Conservation (phyloP, 2,329 filamentous ascomycete genomes). For the Lasiodiplodia gonubiensis region DNA sequence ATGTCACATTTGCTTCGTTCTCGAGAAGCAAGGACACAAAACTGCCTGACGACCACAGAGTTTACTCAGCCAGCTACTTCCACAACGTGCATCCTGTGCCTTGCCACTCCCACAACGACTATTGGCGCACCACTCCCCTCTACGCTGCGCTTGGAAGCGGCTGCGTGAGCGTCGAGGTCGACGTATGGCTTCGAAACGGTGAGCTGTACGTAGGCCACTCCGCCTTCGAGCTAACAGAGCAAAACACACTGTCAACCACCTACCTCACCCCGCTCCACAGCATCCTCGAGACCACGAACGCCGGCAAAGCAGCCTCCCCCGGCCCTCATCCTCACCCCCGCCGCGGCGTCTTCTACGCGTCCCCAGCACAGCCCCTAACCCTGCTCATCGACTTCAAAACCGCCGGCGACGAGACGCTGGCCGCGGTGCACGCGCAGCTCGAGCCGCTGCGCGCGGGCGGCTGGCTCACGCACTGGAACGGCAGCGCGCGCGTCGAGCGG, state of each 20-base stretch:
- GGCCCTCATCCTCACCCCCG: slow-evolving; percentile 33
- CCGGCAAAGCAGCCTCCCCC: slow-evolving; percentile 51
- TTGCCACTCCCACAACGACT: slow-evolving; percentile 66
- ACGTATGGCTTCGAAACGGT: slow-evolving; percentile 59
- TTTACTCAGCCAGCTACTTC: background rate
- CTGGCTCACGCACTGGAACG: slow-evolving; percentile 60
- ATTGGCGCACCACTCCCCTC: slow-evolving; percentile 61
- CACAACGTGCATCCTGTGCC: slow-evolving; percentile 53
- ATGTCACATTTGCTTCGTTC: background rate
- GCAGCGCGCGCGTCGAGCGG: slow-evolving; percentile 45
- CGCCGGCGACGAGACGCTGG: slow-evolving; percentile 43
- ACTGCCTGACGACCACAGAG: background rate
- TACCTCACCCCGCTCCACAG: slow-evolving; percentile 60
- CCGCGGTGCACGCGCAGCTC: slow-evolving; percentile 48
- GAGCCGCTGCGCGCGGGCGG: slow-evolving; percentile 54
- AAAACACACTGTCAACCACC: slow-evolving; percentile 56
- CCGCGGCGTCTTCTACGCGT: slow-evolving; percentile 58
- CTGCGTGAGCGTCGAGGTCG: slow-evolving; percentile 63
- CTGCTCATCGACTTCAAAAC: slow-evolving; percentile 60
- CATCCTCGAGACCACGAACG: slow-evolving; percentile 53
- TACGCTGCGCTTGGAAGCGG: slow-evolving; percentile 61
- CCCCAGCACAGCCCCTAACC: slow-evolving; percentile 56
- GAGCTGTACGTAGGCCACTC: slow-evolving; percentile 63
- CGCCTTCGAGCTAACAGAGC: slow-evolving; percentile 51
- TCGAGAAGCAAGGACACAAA: background rate